Conservation (phyloP, 139 green algal species). For the Picochlorum sp. region DNA sequence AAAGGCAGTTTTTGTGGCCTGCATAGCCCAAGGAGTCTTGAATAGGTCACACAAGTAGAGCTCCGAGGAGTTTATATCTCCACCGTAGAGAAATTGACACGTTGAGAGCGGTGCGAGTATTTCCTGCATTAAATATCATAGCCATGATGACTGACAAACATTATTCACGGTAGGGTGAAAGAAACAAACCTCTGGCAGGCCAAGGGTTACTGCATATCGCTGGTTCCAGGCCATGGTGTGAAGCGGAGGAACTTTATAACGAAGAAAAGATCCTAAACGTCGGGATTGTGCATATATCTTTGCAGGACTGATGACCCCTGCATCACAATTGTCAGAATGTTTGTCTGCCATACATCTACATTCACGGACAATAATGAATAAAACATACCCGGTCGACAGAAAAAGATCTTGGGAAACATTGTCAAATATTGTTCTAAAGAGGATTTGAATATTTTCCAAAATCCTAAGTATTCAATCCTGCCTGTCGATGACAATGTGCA, state of each 20-base stretch:
- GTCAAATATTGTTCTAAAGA: background rate
- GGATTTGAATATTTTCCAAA: background rate
- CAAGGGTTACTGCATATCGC: slow-evolving; percentile 1
- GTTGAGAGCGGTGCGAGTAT: no score
- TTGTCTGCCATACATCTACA: background rate
- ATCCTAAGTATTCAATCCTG: slow-evolving; percentile 20
- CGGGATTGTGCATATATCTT: background rate
- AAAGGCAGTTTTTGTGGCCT: no score
- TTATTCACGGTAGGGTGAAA: no score
- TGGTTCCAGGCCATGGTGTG: slow-evolving; percentile 17
- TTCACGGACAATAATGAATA: background rate
- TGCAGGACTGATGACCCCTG: slow-evolving; percentile 23
- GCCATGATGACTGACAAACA: no score
- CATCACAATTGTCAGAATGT: background rate
- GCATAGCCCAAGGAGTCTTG: no score
- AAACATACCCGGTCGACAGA: background rate
- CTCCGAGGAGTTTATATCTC: no score
- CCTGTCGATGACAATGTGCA: slow-evolving; percentile 12
- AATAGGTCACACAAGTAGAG: no score
- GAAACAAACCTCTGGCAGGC: no score
- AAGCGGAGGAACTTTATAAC: slow-evolving; percentile 9
- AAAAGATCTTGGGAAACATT: background rate
- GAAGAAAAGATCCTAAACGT: slow-evolving; percentile 9
- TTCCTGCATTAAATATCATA: no score
- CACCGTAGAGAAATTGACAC: no score